phyloP scores from a whole-genome alignment of 805 yeast species.

The Nakazawaea pomicola region DNA sequence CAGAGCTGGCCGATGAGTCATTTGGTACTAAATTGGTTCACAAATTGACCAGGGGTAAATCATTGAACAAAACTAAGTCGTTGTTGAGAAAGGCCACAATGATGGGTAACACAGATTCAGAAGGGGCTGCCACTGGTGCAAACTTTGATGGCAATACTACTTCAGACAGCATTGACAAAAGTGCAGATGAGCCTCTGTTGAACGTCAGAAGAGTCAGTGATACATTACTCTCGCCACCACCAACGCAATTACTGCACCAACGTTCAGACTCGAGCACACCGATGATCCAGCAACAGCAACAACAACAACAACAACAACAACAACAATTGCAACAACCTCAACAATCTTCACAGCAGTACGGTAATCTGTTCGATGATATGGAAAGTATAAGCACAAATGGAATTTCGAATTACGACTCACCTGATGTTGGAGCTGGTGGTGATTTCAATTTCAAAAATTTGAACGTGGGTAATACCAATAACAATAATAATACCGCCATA shows the following conservation, averaged over 20 bases:
- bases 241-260: conserved; percentile 5
- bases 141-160: too few species aligned
- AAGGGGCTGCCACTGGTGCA: too few species aligned
- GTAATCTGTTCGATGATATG: background rate
- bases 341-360: too few species aligned
- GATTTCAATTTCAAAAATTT: conserved; percentile 11
- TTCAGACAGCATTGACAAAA: conserved; percentile 15
- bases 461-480: background rate
- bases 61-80: conserved; percentile 18
- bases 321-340: too few species aligned
- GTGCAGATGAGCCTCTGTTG: conserved; percentile 13
- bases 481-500: too few species aligned
- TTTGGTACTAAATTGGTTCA: conserved; percentile 39
- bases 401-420: conserved; percentile 5
- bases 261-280: conserved; percentile 16
- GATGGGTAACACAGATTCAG: too few species aligned
- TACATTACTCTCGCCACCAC: conserved; percentile 10
- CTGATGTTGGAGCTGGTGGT: background rate
- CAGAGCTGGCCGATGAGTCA: conserved; percentile 28
- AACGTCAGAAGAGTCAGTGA: conserved; percentile 13
- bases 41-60: conserved; percentile 39
- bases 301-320: too few species aligned
- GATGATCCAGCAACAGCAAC: conserved; percentile 12
- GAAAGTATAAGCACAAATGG: conserved; percentile 2
- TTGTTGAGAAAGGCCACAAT: conserved; percentile 15